Conservation (phyloP, 2,329 filamentous ascomycete species). For the Hawksworthiomyces lignivorus region DNA sequence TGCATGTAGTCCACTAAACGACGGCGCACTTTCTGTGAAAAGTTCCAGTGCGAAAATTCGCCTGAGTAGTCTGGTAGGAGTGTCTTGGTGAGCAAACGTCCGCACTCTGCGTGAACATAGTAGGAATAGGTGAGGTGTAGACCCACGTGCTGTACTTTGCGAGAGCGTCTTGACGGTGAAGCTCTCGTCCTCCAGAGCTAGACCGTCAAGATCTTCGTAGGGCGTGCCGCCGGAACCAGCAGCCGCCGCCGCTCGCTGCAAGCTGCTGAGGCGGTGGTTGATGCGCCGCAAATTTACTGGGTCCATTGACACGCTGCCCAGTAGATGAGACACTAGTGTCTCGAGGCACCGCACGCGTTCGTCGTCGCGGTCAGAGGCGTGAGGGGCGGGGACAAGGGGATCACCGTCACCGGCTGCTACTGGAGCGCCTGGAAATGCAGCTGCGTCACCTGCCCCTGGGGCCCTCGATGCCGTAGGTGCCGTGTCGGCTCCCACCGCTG, state of each 20-base stretch:
- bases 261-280: slow-evolving; percentile 13
- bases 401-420: background rate
- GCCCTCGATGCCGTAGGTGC: background rate
- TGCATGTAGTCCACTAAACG: background rate
- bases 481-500: slow-evolving; percentile 28
- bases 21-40: slow-evolving; percentile 34
- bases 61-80: slow-evolving; percentile 37
- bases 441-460: too few relatives aligned
- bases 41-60: slow-evolving; percentile 47
- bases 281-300: slow-evolving; percentile 15
- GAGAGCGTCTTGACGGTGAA: slow-evolving; percentile 19
- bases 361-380: background rate
- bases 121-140: too few relatives aligned
- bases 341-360: slow-evolving; percentile 11
- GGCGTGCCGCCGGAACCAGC: slow-evolving; percentile 7
- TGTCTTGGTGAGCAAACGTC: too few relatives aligned
- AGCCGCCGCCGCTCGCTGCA: background rate
- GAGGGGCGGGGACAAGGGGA: too few relatives aligned
- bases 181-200: slow-evolving; percentile 23
- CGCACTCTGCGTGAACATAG: too few relatives aligned
- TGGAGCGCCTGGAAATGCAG: background rate
- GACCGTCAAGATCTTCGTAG: slow-evolving; percentile 16
- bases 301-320: slow-evolving; percentile 15
- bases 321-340: slow-evolving; percentile 12
- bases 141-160: slow-evolving; percentile 31